A percentile compares a stretch with the other conserved stretches of the same genome.
Conservation (phyloP, 805 yeast genomes). For the Henningerozyma blattae region DNA sequence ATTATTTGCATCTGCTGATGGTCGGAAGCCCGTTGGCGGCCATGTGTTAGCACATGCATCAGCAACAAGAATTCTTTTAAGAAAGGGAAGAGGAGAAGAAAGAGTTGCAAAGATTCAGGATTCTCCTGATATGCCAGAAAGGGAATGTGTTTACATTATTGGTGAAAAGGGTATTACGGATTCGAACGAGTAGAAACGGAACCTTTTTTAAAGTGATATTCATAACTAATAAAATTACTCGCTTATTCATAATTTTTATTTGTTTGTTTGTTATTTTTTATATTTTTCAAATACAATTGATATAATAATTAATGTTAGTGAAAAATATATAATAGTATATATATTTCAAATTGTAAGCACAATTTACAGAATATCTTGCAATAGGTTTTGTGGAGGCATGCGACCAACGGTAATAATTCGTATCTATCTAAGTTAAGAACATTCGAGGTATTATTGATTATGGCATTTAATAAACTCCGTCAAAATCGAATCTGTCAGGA, state of each 20-base stretch:
- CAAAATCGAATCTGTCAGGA: constrained; percentile 86
- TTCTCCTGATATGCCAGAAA: constrained; percentile 74
- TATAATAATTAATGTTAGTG: no score
- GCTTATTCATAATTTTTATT: background rate
- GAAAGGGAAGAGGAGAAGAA: constrained; percentile 72
- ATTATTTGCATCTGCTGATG: constrained; percentile 68
- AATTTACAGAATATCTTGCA: no score
- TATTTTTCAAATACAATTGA: background rate
- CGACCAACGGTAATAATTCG: no score
- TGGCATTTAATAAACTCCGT: no score
- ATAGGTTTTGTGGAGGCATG: no score
- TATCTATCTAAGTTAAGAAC: no score
- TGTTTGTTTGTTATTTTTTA: background rate
- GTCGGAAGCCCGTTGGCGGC: constrained; percentile 77
- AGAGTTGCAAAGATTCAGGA: constrained; percentile 72
- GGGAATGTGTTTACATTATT: constrained; percentile 63
- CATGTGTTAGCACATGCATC: constrained; percentile 75
- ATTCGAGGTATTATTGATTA: no score
- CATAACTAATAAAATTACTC: background rate
- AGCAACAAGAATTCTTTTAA: constrained; percentile 59
- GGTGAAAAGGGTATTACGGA: constrained; percentile 60
- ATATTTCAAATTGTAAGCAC: no score
- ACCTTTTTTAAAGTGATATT: background rate
- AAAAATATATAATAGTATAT: no score
- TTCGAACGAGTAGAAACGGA: constrained; percentile 21